Base-by-base conservation (phyloP, 371 early-diverging fungal genomes). In the Mucor sp. region DNA sequence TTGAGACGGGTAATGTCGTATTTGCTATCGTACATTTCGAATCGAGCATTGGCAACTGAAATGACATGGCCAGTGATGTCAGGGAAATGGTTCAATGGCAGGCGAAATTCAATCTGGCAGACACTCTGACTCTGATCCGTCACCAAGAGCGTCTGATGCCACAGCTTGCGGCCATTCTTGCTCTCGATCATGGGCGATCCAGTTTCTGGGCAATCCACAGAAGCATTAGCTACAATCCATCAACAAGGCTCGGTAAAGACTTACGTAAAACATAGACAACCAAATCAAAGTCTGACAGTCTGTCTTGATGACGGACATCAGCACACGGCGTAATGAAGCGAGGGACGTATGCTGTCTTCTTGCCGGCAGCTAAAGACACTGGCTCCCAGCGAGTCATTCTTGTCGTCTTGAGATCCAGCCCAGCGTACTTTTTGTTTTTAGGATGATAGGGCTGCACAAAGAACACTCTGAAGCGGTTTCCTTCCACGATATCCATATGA, bases 241-340 rank as follows among this genome's bases (percentile, higher is more conserved):
- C 23, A 37, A 7, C 6, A 57, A 15, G 21, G 3, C 1, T 32
- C 12, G 19, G 0, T 7, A 44, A 30, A n/a, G 8, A 62, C 81
- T 69, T 86, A 90, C 90, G 77, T 33, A 90, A 59, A 7, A 89
- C 71, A 44, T 85, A 56, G 6, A 82, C 85, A 0, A 81, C 85
- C 21, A 92, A 47, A 60, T 92, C 91, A 17, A 87, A 60, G 47
- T 90, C 92, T 6, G 74, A 72, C 3, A 74, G 58, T 3, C 41
- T 60, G 11, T 76, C 63, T 6, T 71, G 30, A 6, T 60, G 30
- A n/a, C 59, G 58, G 41, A 90, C 62, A 30, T 79, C 69, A 17
- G 55, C 71, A 47, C 86, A 84, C 1, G n/a, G 17, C 0, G 77
- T 70, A 14, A 85, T 60, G 28, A 43, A 67, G 12, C 91, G 79